Evolutionary conservation across 805 yeast species (phyloP), one percentile per base, ranked within the genome.

Genomic region (Candida hispaniensis): DNA sequence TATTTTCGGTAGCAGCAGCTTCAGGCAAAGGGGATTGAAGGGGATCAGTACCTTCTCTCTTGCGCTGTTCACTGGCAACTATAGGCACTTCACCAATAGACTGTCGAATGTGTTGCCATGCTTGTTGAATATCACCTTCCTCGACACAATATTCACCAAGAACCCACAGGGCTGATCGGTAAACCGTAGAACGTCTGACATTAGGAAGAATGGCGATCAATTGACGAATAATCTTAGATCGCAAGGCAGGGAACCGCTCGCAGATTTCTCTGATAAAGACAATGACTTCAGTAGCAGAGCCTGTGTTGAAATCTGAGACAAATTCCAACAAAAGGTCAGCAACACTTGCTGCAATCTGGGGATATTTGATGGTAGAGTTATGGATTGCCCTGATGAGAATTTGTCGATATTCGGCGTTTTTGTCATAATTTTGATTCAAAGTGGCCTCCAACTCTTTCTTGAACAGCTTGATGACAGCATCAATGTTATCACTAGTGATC

Each of bases 91-190:
- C 94, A 38, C 98, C 98, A 40, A 91, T 63, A 44, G 81, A 73
- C 18, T 71, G 56, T 54, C 95, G 75, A 44, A 91, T 73, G 45
- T 73, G 79, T 48, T 72, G 78, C 98, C 98, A 93, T 4, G 93
- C 75, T 15, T 67, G 69, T 55, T 79, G 79, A 43, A 91, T 75
- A 34, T 79, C 79, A 15, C 65, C 57, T 44, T 76, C 83, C 34
- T 75, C 77, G 28, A 69, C 50, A 23, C 86, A 65, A 57, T 85
- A 91, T 59, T 93, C 98, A 58, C 99, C 98, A 48, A 91, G 60
- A 33, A 91, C 76, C 99, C 99, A 91, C 41, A 93, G 64, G 1
- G 93, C 83, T 18, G 94, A 93, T 46, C 97, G 75, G 61, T 75
- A 79, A 7, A 91, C 94, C 50, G 85, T 85, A 8, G 94, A 93